Evolutionary conservation across 352 stramenopile genomes (phyloP), one percentile per base, ranked within the genome.

Genomic region (Peronospora farinosa): DNA sequence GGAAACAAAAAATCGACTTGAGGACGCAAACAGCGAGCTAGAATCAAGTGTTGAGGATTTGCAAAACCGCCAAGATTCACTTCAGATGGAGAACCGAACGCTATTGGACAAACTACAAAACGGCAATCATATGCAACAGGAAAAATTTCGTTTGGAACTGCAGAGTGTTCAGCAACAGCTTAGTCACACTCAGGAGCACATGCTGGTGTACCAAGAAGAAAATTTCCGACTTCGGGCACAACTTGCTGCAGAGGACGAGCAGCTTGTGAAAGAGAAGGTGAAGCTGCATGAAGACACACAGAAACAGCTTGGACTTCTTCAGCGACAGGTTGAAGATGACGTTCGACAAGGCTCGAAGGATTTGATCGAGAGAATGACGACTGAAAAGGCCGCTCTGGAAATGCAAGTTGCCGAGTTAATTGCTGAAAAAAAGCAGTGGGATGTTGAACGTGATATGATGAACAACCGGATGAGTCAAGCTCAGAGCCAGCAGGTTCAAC

Each of bases 101-200:
- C 23, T 88, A 31, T 49, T 88, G 9, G 75, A 88, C 51, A 86
- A 86, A 51, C 31, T 83, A 8, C 76, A 85, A 40, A 86, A 73
- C 46, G 70, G 71, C 1, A 84, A 74, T 30, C 65, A 84, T 36
- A 53, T 85, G 28, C 75, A 88, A 49, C 74, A 86, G 40, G 78
- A 88, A 36, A 84, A 85, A 33, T 85, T 84, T 39, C 71, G 74
- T 9, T 58, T 84, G 23, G 78, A 88, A 47, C 25, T 88, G 16
- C 68, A 73, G 5, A 69, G 57, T 25, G 61, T 84, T 46, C 71
- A 88, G 57, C 69, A 83, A 52, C 70, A 85, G 28, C 59, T 88
- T 4, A 74, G 67, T 11, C 65, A 83, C 16, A 74, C 75, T 0
- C 78, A 88, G 43, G 66, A 86, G 43, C 73, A 88, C 57, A 77